Evolutionary conservation across 2,329 filamentous ascomycete species (phyloP), one percentile per base, ranked within the genome.

Genomic region (Bertia moriformis): DNA sequence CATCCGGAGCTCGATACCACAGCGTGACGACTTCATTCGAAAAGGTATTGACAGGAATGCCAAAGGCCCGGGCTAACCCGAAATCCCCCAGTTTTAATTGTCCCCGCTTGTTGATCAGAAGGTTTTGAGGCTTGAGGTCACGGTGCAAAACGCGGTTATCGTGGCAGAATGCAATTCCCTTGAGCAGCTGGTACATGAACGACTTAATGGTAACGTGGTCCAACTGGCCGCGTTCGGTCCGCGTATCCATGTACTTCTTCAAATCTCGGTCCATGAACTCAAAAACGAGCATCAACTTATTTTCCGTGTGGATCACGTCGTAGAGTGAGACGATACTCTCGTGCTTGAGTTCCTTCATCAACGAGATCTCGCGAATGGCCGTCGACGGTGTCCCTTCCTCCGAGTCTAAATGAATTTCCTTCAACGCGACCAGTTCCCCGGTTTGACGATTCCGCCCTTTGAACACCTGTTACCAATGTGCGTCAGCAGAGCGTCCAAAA

Each of bases 291-390:
- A 82, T 82, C 41, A 82, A 66, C 57, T 82, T 82, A 60, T 81
- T 81, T 60, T 82, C 77, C 20, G 77, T 82, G 57, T 82, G 77
- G 50, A 82, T 81, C 44, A 82, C 77, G 59, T 82, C 77, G 65
- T 81, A 73, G 18, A 82, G 67, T 43, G 72, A 72, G 49, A 82
- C 76, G 46, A 82, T 80, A 52, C 78, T 80, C 55, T 80, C 76
- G 51, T 82, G 77, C 55, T 81, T 80, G 44, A 82, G 62, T 58
- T 82, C 77, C 57, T 82, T 82, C 77, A 82, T 81, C 47, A 82
- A 62, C 14, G 74, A 80, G 49, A 82, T 82, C 55, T 82, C 77
- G 51, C 77, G 72, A 51, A 82, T 82, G 42, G 77, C 77, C 2
- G 77, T 82, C 39, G 71, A 78, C 7, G 77, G 77, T 2, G 77